These are phyloP conservation scores for Oryza meridionalis DNA, from an alignment of 176 grass and related monocot species.

Conservation along the genomic window DNA sequence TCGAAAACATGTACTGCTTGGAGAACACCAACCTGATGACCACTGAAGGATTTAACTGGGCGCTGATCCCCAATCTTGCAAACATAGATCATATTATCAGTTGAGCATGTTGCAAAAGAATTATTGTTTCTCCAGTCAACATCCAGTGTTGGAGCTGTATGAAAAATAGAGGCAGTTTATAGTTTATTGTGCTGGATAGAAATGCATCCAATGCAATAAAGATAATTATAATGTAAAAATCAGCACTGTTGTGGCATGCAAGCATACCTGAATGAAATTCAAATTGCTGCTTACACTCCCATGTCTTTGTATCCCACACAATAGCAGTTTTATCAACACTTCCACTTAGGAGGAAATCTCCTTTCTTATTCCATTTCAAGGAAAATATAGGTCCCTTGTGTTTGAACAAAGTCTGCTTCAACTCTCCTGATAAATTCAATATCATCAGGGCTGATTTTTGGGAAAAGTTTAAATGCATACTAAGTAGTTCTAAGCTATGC, in stretches of 20 bases:
- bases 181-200: not conserved
- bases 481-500: not conserved
- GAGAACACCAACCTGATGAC: constrained; percentile 71
- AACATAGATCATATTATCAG: constrained; percentile 95
- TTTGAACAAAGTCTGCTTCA: constrained; percentile 91
- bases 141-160: constrained; percentile 90
- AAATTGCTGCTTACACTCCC: constrained; percentile 98
- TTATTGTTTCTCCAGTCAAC: constrained; percentile 99
- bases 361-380: constrained; percentile 99
- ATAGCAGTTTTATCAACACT: constrained; percentile 99
- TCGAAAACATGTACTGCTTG: constrained; percentile 16
- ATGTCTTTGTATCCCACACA: constrained; percentile 98
- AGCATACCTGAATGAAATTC: constrained; percentile 94
- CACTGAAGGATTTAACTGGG: constrained; percentile 80
- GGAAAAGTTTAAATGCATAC: not conserved
- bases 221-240: constrained; percentile 21
- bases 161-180: constrained; percentile 34
- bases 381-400: constrained; percentile 99
- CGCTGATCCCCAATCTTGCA: constrained; percentile 87
- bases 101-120: constrained; percentile 97
- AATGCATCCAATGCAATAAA: not conserved
- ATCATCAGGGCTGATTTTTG: not conserved
- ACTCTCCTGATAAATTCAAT: constrained; percentile 63
- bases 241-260: not conserved
- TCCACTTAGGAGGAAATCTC: constrained; percentile 94